Base-by-base conservation (phyloP, 2,329 filamentous ascomycete species). In the Talaromyces verruculosus region DNA sequence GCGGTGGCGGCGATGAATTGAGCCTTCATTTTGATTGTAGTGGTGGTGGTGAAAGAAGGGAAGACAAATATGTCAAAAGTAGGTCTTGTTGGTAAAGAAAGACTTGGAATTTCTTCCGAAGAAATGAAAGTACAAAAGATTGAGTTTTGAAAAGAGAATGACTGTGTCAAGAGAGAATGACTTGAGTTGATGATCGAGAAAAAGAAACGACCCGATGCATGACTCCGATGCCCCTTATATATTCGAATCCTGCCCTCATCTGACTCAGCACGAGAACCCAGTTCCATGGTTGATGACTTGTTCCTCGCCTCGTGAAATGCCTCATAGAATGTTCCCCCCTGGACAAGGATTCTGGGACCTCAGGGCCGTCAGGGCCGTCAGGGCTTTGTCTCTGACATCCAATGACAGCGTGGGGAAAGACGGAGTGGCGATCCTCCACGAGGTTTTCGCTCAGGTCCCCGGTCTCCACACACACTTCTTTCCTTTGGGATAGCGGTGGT, bases 11-110 rank as follows among this genome's bases (percentile, higher is more conserved):
- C 35, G 22, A 63, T 53, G 39, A 66, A 47, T 63, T 66, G 58
- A 59, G 59, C 41, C 64, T 63, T 66, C 64, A 66, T 66, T 59
- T 63, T 63, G 62, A 39, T 25, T 45, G 15, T 15, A 53, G 10
- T 59, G 37, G 19, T 59, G 17, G 17, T 37, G 3, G 15, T 41
- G 33, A 58, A 33, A 45, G 37, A 45, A 30, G 8, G n/a, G 30
- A 43, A 43, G 35, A 43, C 17, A 30, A 45, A 45, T 13, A 19
- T 28, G 25, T 57, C n/a, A 35, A 22, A 22, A 22, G 53, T 17
- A 57, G 2, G 2, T 37, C 2, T 39, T 8, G n/a, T 37, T n/a
- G 19, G 51, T 57, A 60, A 60, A 10, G 57, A 60, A 60, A 60
- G 57, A 30, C 25, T 22, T 45, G 22, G 57, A 45, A 39, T 30